Conservation (phyloP, 1,284 basidiomycete species). For the Apiotrichum gracile region DNA sequence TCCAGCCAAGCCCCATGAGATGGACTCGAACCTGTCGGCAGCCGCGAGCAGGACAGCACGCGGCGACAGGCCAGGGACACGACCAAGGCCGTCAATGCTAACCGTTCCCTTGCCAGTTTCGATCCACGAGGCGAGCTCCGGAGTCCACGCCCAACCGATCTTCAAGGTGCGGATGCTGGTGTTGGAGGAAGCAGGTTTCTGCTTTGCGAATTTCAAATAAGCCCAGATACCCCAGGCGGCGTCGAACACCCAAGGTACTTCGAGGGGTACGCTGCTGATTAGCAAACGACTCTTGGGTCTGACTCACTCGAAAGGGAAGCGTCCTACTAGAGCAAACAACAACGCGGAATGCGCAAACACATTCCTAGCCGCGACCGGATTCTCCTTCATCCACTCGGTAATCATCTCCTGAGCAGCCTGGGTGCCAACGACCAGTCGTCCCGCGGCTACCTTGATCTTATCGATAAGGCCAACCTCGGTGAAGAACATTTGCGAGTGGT, state of each 20-base stretch:
- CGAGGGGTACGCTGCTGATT: slow-evolving; percentile 17
- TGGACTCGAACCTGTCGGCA: slow-evolving; percentile 12
- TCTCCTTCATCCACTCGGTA: slow-evolving; percentile 9
- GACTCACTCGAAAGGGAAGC: slow-evolving; percentile 20
- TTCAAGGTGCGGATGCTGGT: not conserved
- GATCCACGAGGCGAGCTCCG: slow-evolving; percentile 18
- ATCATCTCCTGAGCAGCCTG: not conserved
- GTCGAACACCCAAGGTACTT: slow-evolving; percentile 23
- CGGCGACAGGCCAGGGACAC: slow-evolving; percentile 1
- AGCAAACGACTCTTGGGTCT: not conserved
- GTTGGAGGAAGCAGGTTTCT: not conserved
- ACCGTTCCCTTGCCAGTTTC: slow-evolving; percentile 10
- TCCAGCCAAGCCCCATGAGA: slow-evolving; percentile 20
- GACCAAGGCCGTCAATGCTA: slow-evolving; percentile 15
- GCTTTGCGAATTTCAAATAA: slow-evolving; percentile 3
- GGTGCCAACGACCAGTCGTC: slow-evolving; percentile 6
- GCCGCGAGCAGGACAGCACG: slow-evolving; percentile 9
- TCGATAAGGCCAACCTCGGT: slow-evolving; percentile 16
- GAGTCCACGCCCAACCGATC: slow-evolving; percentile 14
- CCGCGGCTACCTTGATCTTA: slow-evolving; percentile 21
- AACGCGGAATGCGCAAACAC: slow-evolving; percentile 22
- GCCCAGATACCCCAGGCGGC: slow-evolving; percentile 23
- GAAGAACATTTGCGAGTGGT: slow-evolving; percentile 23
- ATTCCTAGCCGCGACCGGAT: slow-evolving; percentile 5
- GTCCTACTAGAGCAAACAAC: slow-evolving; percentile 13